Base-by-base conservation (phyloP, 257 asterid species). In the Marsdenia floribunda region DNA sequence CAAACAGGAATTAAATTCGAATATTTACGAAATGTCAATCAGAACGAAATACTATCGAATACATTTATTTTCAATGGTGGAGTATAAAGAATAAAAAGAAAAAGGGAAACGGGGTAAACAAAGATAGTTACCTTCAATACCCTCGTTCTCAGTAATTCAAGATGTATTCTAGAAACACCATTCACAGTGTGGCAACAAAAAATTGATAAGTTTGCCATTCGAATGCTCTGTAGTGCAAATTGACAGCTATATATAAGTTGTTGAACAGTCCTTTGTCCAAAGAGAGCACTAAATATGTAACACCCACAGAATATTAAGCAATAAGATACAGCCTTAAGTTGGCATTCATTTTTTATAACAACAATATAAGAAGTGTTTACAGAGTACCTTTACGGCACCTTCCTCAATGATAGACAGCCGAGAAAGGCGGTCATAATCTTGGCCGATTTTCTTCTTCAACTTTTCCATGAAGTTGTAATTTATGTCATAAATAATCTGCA, bases 151-250 rank as follows among this genome's bases (percentile, higher is more conserved):
- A 86, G 82, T 15, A 84, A 60, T 68, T 81, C 86, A 49, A 83
- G 81, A 77, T 86, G 89, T 73, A 75, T 72, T 73, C 73, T 83
- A 73, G 89, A 86, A 72, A 85, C 89, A 40, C 86, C 89, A 79
- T 85, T 83, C 80, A 85, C 89, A 71, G 78, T 75, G 76, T 85
- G 87, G 74, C 85, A 79, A 74, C 89, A 86, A 73, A 82, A 81
- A 68, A 86, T 77, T 73, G 87, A 83, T 74, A 86, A 80, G 81
- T 86, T 86, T 79, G 89, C 87, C 87, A 86, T 78, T 74, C 87
- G 81, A 66, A 86, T 72, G 76, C 68, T 81, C 89, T 86, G 78
- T 29, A 64, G 71, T 35, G 66, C 70, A 44, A 57, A 72, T 46
- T 64, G 60, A 76, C 59, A 64, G 33, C 33, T 50, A 70, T 33